A percentile compares a stretch with the other conserved stretches of the same genome.
These are phyloP conservation scores for Starmerella scarabaei DNA, from an alignment of 805 yeast species.

Conservation along the genomic window DNA sequence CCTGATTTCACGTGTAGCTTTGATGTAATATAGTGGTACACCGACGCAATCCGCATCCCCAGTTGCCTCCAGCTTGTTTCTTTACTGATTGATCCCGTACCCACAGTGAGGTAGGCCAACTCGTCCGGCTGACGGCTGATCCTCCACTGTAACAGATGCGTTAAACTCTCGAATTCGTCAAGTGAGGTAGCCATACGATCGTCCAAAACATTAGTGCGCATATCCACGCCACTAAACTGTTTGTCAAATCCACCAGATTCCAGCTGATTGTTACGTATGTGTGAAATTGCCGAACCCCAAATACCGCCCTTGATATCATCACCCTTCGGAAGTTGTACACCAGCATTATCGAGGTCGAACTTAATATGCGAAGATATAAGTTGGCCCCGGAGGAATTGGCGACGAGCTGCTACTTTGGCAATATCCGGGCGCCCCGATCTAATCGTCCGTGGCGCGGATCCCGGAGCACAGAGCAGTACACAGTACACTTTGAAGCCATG, in stretches of 20 bases:
- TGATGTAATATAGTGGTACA: slow-evolving; percentile 54
- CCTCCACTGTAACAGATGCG: slow-evolving; percentile 69
- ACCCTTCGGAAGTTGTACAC: slow-evolving; percentile 53
- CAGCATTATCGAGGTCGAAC: slow-evolving; percentile 52
- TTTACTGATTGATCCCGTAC: slow-evolving; percentile 16
- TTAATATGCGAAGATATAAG: slow-evolving; percentile 69
- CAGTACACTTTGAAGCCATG: slow-evolving; percentile 75
- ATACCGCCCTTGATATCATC: slow-evolving; percentile 69
- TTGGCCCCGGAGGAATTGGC: slow-evolving; percentile 64
- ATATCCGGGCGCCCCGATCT: slow-evolving; percentile 81
- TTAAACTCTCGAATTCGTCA: slow-evolving; percentile 55
- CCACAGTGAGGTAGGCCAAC: slow-evolving; percentile 45
- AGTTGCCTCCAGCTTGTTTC: slow-evolving; percentile 63
- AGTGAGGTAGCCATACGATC: slow-evolving; percentile 63
- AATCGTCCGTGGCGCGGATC: slow-evolving; percentile 69
- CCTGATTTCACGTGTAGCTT: slow-evolving; percentile 56
- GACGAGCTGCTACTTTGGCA: slow-evolving; percentile 77
- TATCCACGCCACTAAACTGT: slow-evolving; percentile 74
- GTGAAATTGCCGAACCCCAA: slow-evolving; percentile 68
- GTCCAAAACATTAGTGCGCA: slow-evolving; percentile 62
- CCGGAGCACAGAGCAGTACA: slow-evolving; percentile 65
- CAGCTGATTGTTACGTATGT: slow-evolving; percentile 47
- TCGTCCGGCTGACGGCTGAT: slow-evolving; percentile 64
- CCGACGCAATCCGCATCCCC: slow-evolving; percentile 62
- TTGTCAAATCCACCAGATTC: slow-evolving; percentile 40